These are phyloP conservation scores for Zygoascus biomembranicola DNA, from an alignment of 805 yeast genomes.

Conservation along the genomic window DNA sequence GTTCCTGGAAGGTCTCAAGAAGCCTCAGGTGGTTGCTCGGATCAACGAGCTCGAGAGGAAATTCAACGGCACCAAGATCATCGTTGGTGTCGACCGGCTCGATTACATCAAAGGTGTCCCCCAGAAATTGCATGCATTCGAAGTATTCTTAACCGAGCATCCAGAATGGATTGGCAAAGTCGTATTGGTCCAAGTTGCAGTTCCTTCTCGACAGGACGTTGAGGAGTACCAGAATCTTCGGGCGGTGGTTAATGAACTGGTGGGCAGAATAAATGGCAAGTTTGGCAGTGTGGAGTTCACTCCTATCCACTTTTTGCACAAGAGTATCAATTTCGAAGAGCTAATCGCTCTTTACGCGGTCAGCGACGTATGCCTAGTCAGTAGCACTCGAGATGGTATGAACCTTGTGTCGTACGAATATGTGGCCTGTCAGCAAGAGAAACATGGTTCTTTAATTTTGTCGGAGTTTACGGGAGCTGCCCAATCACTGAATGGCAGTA, in stretches of 20 bases:
- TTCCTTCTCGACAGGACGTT: slow-evolving; percentile 95
- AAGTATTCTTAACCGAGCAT: slow-evolving; percentile 80
- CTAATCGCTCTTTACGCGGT: slow-evolving; percentile 78
- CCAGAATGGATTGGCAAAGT: slow-evolving; percentile 99
- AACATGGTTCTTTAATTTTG: slow-evolving; percentile 77
- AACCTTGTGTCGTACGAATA: slow-evolving; percentile 93
- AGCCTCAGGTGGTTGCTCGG: slow-evolving; percentile 54
- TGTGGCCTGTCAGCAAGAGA: slow-evolving; percentile 86
- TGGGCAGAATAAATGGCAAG: slow-evolving; percentile 92
- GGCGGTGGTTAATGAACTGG: slow-evolving; percentile 90
- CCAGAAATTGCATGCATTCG: slow-evolving; percentile 93
- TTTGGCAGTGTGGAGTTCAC: slow-evolving; percentile 97
- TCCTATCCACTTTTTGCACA: slow-evolving; percentile 95
- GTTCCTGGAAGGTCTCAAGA: slow-evolving; percentile 69
- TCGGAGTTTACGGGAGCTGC: slow-evolving; percentile 99
- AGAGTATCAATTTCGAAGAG: slow-evolving; percentile 83
- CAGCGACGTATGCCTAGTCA: slow-evolving; percentile 85
- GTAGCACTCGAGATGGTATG: slow-evolving; percentile 98
- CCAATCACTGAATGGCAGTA: slow-evolving; percentile 88
- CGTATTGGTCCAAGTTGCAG: slow-evolving; percentile 91
- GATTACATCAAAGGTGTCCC: slow-evolving; percentile 99
- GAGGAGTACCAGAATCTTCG: slow-evolving; percentile 94
- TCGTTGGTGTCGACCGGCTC: slow-evolving; percentile 93
- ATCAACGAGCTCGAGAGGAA: slow-evolving; percentile 55
- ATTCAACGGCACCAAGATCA: slow-evolving; percentile 69